Evolutionary conservation across 441 rosid species (phyloP).

Genomic region (Capsella rubella): DNA sequence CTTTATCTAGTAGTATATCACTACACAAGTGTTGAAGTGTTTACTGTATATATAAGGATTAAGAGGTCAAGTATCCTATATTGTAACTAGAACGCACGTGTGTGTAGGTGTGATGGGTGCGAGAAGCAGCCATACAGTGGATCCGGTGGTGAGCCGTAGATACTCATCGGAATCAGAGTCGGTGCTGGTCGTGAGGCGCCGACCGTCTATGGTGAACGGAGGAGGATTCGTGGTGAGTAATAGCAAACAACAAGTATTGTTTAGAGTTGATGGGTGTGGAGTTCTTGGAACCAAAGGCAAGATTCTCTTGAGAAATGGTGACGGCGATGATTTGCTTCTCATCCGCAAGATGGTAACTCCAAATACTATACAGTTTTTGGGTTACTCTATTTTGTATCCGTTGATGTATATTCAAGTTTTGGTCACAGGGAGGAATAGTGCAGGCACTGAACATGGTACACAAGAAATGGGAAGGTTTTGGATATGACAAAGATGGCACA

Average conservation of each 20-base stretch:
- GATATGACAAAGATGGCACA: slow-evolving; percentile 59
- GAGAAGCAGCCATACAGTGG: slow-evolving; percentile 28
- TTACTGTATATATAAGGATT: neutral
- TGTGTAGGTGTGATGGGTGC: slow-evolving; percentile 34
- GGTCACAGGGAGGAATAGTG: slow-evolving; percentile 65
- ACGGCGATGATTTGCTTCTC: slow-evolving; percentile 68
- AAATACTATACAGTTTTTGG: neutral
- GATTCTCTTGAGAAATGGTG: slow-evolving; percentile 54
- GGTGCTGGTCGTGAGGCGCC: slow-evolving; percentile 61
- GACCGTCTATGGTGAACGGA: slow-evolving; percentile 69
- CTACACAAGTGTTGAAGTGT: slow-evolving; percentile 18
- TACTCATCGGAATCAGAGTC: slow-evolving; percentile 62
- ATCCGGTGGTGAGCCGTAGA: slow-evolving; percentile 58
- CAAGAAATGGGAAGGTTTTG: slow-evolving; percentile 78
- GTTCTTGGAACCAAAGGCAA: slow-evolving; percentile 68
- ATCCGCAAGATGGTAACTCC: slow-evolving; percentile 69
- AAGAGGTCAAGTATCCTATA: slow-evolving; percentile 17
- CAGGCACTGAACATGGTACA: slow-evolving; percentile 69
- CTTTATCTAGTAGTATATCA: slow-evolving; percentile 15
- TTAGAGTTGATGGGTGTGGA: slow-evolving; percentile 81
- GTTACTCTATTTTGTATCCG: neutral
- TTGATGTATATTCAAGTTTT: neutral
- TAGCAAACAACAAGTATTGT: slow-evolving; percentile 61
- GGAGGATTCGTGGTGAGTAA: slow-evolving; percentile 86
- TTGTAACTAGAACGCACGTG: slow-evolving; percentile 4